Conservation (phyloP, 2,329 filamentous ascomycete genomes). For the Colletotrichum tabaci region DNA sequence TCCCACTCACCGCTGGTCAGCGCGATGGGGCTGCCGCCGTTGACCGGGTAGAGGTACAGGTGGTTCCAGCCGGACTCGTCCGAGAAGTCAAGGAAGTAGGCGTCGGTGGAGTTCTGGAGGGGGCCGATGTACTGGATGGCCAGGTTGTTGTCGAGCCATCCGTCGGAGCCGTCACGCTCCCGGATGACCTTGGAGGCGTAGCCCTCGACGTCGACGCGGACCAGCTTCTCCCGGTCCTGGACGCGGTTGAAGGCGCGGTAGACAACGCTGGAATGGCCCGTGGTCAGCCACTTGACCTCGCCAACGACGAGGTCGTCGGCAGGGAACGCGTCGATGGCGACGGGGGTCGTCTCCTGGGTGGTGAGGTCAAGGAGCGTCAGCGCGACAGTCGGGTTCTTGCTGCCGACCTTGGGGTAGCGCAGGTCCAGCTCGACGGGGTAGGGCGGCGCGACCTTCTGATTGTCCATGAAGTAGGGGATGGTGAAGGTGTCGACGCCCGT, state of each 20-base stretch:
- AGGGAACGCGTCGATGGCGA: conserved; percentile 71
- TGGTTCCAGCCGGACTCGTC: conserved; percentile 77
- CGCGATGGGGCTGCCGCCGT: conserved; percentile 67
- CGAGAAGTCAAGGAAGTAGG: conserved; percentile 77
- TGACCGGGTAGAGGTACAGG: conserved; percentile 74
- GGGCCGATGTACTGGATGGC: conserved; percentile 70
- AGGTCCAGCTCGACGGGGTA: conserved; percentile 76
- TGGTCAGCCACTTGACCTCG: conserved; percentile 78
- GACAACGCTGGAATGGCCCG: conserved; percentile 71
- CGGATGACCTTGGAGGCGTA: conserved; percentile 64
- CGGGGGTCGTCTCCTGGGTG: conserved; percentile 58
- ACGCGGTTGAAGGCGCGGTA: conserved; percentile 79
- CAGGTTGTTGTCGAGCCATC: conserved; percentile 74
- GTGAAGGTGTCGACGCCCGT: conserved; percentile 77
- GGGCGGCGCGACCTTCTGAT: conserved; percentile 67
- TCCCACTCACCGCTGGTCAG: conserved; percentile 79
- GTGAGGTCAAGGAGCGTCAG: conserved; percentile 71
- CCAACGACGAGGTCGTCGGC: conserved; percentile 75
- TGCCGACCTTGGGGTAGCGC: conserved; percentile 78
- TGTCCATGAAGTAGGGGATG: conserved; percentile 77
- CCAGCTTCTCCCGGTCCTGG: conserved; percentile 75
- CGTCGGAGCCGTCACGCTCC: conserved; percentile 70
- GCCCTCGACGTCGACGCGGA: conserved; percentile 69
- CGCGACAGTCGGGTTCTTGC: conserved; percentile 75
- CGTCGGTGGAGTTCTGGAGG: conserved; percentile 52